Evolutionary conservation across 2,329 filamentous ascomycete genomes (phyloP), one percentile per base, ranked within the genome.

Genomic region (Fusarium neocosmosporiellum): DNA sequence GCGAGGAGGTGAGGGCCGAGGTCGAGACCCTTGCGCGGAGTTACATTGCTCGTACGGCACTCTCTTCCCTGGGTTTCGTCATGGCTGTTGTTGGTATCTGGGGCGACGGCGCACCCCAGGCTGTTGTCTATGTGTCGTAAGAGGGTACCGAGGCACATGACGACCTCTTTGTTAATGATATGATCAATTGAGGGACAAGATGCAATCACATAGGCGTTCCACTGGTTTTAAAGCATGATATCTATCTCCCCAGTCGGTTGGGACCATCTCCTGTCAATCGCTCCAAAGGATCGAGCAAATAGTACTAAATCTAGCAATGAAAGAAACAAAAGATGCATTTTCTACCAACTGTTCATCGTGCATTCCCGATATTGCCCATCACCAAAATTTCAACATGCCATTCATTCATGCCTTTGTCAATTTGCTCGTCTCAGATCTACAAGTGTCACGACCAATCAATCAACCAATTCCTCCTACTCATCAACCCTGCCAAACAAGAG

Each of bases 41-140:
- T 73, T 88, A 90, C 76, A 71, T 88, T 34, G 83, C 88, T 13
- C 86, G 88, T 79, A 88, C 88, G 10, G 84, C 82, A 7, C 75
- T 91, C 33, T 84, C 88, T 3, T 87, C 87, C 5, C 65, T 89
- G 48, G 90, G 86, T 5, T 92, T 92, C 80, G 80, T 85, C 62
- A 87, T 92, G 84, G 87, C 90, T 22, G 85, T 92, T 20, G 82
- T 92, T 37, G 90, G 90, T 18, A 88, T 92, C 76, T 92, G 90
- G 90, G 90, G 90, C 7, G 90, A 92, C 78, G 89, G 89, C 29
- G 84, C 83, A 22, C 75, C 81, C 24, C 78, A 80, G 70, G 71
- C 80, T 43, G 75, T 78, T 39, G 76, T 82, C 61, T 80, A 81
- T 43, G 75, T 81, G 54, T 80, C 81, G 60, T 83, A 73, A 76